Evolutionary conservation across 75 land plant genomes (phyloP), one percentile per base, ranked within the genome.

Genomic region (Adiantum capillusveneris): DNA sequence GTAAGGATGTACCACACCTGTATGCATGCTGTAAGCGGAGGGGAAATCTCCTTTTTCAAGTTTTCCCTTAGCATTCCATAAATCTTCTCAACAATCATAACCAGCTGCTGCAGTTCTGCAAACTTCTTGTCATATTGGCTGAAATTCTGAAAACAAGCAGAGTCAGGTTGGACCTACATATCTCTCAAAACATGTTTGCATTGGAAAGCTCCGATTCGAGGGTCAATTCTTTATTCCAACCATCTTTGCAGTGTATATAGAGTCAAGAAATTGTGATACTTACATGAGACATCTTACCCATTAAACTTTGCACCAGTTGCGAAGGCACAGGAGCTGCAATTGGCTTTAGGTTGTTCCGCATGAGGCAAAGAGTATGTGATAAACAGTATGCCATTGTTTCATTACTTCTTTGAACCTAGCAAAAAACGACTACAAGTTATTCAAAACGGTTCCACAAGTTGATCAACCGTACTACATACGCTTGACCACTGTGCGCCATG

Each of bases 61-160:
- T 81, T 92, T 66, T 92, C 97, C 29, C 97, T 77, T 29, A 91
- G 74, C 77, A 88, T 81, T 54, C 97, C 97, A 68, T 91, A 91
- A 25, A 91, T 82, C 58, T 91, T 91, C 74, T 91, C 97, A 27
- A 91, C 86, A 67, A 79, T 88, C 50, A 93, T 93, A 30, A 93
- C 88, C 25, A 91, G 86, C 60, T 91, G 97, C 58, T 91, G 97
- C 66, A 88, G 63, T 61, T 94, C 97, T 36, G 97, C 94, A 75
- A 84, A 88, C 62, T 91, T 91, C n/a, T 88, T 94, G 65, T 91
- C 97, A 50, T 84, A 88, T 74, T 84, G 97, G 29, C 85, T 66
- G 51, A 76, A 65, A 41, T 71, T 79, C 70, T 83, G 84, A 41
- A 76, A 53, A 25, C 91, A 83, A 62, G 84, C 78, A 64, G 79